A percentile compares a stretch with the other conserved stretches of the same genome.
Evolutionary conservation across 148 eudicot genomes (phyloP).

Genomic region (Cornus controversa): DNA sequence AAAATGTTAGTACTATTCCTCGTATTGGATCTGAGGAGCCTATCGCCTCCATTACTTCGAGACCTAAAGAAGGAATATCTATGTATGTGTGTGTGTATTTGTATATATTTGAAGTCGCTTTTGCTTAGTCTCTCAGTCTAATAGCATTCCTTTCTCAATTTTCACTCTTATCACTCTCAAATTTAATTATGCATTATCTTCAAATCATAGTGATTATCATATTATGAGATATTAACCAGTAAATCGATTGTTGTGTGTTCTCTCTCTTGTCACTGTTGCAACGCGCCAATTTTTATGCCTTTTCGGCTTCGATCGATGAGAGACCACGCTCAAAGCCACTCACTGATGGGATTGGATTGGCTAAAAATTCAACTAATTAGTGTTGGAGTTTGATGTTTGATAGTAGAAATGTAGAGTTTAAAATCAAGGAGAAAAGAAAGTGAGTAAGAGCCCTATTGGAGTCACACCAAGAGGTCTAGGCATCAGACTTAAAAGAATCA

Average conservation of each 20-base stretch:
- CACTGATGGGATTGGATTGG: constrained; percentile 50
- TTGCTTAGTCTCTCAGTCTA: background rate
- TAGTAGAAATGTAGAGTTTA: no score
- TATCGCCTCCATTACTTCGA: constrained; percentile 57
- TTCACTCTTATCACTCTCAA: background rate
- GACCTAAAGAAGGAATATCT: constrained; percentile 55
- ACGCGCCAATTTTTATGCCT: constrained; percentile 76
- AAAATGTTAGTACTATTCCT: constrained; percentile 65
- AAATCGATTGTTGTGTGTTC: background rate
- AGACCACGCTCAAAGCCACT: constrained; percentile 29
- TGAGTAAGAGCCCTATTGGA: no score
- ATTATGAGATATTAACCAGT: background rate
- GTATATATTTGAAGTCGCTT: no score
- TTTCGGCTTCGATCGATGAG: constrained; percentile 32
- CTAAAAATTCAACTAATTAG: no score
- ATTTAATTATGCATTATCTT: background rate
- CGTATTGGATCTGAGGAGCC: constrained; percentile 66
- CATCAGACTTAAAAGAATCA: no score
- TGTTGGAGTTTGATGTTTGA: no score
- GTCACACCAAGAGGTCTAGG: no score
- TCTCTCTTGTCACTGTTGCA: constrained; percentile 58
- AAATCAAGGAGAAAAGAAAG: no score
- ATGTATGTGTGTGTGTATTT: background rate
- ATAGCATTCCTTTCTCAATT: background rate
- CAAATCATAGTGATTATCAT: no score